phyloP scores from a whole-genome alignment of 768 basidiomycete genomes.

The Termitomyces eurrhizus region DNA sequence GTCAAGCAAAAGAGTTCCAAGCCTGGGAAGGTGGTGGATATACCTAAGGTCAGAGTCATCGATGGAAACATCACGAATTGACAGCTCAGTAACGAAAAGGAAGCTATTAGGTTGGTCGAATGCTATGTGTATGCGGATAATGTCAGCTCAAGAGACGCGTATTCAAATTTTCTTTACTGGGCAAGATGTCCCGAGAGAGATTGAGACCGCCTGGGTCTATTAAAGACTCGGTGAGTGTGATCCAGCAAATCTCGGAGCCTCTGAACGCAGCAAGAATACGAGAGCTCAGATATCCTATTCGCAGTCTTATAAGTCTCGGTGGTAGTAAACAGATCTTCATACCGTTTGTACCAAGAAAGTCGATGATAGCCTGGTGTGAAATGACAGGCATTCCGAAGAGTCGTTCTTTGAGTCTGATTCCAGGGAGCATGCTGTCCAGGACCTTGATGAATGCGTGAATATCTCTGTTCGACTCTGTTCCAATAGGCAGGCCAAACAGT shows the following conservation, averaged over 20 bases:
- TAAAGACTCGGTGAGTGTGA: slow-evolving; percentile 46
- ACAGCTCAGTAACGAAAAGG: slow-evolving; percentile 44
- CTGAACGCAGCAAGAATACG: slow-evolving; percentile 42
- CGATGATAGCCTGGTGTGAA: slow-evolving; percentile 25
- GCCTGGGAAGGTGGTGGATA: slow-evolving; percentile 50
- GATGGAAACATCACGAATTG: slow-evolving; percentile 41
- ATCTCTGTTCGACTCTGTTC: slow-evolving; percentile 31
- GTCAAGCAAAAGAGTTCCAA: slow-evolving; percentile 43
- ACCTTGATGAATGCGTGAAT: slow-evolving; percentile 31
- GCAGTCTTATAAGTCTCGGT: not conserved
- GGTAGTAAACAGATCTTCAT: slow-evolving; percentile 5
- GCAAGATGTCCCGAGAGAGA: slow-evolving; percentile 39
- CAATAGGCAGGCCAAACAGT: slow-evolving; percentile 28
- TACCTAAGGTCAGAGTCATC: slow-evolving; percentile 45
- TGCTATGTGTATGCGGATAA: slow-evolving; percentile 27
- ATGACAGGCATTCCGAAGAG: not conserved
- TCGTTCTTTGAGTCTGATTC: not conserved
- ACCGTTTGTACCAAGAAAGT: slow-evolving; percentile 36
- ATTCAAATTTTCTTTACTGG: slow-evolving; percentile 27
- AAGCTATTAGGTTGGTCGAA: slow-evolving; percentile 52
- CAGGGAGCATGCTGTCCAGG: slow-evolving; percentile 6
- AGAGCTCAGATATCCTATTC: slow-evolving; percentile 44
- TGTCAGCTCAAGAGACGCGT: slow-evolving; percentile 8
- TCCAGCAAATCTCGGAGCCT: slow-evolving; percentile 37
- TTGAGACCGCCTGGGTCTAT: slow-evolving; percentile 47